Evolutionary conservation across 306 rosid species (phyloP), one percentile per base, ranked within the genome.

Genomic region (Begonia fuchsioides): DNA sequence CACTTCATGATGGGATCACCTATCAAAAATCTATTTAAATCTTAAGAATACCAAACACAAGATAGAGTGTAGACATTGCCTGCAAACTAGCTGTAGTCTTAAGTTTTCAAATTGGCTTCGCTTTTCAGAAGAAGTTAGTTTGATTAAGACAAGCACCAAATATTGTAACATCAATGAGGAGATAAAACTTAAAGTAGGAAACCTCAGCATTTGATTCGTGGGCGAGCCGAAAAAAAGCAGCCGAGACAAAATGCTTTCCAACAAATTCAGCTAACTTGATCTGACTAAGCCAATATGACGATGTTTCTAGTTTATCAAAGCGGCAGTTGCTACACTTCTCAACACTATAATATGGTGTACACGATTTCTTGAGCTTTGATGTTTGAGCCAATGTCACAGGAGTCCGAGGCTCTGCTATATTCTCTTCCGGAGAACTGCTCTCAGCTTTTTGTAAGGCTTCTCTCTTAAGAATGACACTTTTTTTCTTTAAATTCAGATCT

Each of bases 181-280:
- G 35, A 26, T 26, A 26, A 26, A 8, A 5, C 5, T 2, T 4
- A 26, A 26, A 26, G 35, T 5, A 26, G 16, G 1, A 47, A 13
- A 47, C 68, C 68, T 55, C 68, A 8, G 68, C 68, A 4, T 35
- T 50, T 61, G 57, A 63, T 39, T 49, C 48, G 13, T 40, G 44
- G 14, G 62, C 68, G 26, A 63, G 68, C 20, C 62, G 62, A 63
- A 63, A 63, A 57, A 63, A 63, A n/a, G 60, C 56, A 38, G 57
- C 68, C 6, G 68, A 63, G 1, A 63, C 62, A 16, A 55, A 55
- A 55, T 63, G 68, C 57, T 63, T 63, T 6, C 68, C 68, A 0
- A 56, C 56, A 40, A 62, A 55, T 47, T 63, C 68, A 3, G 68
- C 62, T 47, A 55, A 43, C 54, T 63, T 63, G 62, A 63, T 50